These are phyloP conservation scores for Pichia terricola DNA, from an alignment of 1,139 yeast genomes.

Conservation along the genomic window DNA sequence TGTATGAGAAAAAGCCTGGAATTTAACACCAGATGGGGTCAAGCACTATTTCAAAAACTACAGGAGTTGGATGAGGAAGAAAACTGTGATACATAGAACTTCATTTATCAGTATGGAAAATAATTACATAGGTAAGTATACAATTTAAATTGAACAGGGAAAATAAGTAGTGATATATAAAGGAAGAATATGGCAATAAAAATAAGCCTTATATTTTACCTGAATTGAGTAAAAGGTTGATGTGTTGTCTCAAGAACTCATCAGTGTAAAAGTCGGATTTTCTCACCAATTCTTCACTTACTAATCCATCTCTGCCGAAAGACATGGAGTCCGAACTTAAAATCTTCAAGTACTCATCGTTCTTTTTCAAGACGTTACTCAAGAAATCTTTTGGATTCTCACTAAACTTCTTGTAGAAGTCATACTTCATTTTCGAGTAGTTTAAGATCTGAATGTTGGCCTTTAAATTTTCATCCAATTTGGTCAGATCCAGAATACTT, in stretches of 20 bases:
- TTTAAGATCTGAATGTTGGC: conserved; percentile 44
- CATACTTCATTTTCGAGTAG: conserved; percentile 48
- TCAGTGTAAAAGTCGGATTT: conserved; percentile 73
- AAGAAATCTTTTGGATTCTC: conserved; percentile 72
- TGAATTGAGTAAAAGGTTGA: conserved; percentile 59
- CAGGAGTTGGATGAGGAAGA: conserved; percentile 5
- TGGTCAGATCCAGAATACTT: conserved; percentile 29
- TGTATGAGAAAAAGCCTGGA: conserved; percentile 13
- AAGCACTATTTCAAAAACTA: conserved; percentile 10
- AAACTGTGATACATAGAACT: no score
- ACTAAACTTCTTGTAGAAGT: conserved; percentile 66
- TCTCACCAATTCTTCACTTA: conserved; percentile 84
- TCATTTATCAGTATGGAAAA: neutral
- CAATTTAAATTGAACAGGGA: neutral
- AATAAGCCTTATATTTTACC: conserved; percentile 29
- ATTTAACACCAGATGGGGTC: conserved; percentile 16
- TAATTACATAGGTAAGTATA: no score
- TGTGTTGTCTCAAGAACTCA: conserved; percentile 64
- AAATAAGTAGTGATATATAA: neutral
- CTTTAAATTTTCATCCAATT: conserved; percentile 38
- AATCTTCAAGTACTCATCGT: conserved; percentile 56
- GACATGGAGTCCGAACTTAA: conserved; percentile 71
- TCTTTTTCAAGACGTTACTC: conserved; percentile 31
- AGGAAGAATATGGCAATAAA: neutral
- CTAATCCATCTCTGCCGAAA: conserved; percentile 76